Percentiles rank a stretch among this genome's conserved stretches.
These are phyloP conservation scores for Candida patagonica DNA, from an alignment of 805 yeast genomes.

Conservation along the genomic window DNA sequence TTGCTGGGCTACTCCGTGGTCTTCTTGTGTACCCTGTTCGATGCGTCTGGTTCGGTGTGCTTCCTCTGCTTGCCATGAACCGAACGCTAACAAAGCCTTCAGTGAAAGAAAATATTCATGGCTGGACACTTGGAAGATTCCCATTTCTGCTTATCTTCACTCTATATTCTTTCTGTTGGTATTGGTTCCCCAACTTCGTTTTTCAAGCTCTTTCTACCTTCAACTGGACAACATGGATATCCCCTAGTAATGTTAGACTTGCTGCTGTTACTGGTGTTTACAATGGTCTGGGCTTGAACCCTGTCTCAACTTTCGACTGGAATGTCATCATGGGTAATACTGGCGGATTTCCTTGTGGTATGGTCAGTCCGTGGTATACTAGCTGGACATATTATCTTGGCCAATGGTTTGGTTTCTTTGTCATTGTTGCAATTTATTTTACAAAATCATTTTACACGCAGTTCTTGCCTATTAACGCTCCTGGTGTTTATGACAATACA, in stretches of 20 bases:
- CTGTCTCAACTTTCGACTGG: constrained; percentile 33
- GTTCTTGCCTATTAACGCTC: constrained; percentile 53
- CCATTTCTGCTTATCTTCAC: constrained; percentile 34
- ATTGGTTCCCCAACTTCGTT: constrained; percentile 53
- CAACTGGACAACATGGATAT: constrained; percentile 54
- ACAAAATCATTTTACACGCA: constrained; percentile 50
- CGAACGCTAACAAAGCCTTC: constrained; percentile 31
- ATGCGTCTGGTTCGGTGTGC: constrained; percentile 42
- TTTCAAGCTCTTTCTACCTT: constrained; percentile 50
- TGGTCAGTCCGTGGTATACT: constrained; percentile 37
- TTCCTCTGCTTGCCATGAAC: constrained; percentile 41
- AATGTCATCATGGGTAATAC: constrained; percentile 21
- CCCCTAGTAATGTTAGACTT: constrained; percentile 40
- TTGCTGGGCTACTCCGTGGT: constrained; percentile 46
- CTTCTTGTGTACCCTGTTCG: constrained; percentile 33
- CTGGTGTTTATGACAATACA: constrained; percentile 42
- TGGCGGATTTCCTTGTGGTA: too few relatives aligned
- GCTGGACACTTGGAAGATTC: constrained; percentile 51
- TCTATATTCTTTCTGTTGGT: constrained; percentile 37
- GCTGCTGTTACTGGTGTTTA: constrained; percentile 40
- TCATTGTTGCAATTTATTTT: constrained; percentile 42
- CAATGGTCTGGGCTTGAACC: constrained; percentile 32
- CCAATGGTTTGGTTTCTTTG: constrained; percentile 34
- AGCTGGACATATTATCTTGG: constrained; percentile 28
- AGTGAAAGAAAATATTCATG: constrained; percentile 20